A percentile compares a stretch with the other conserved stretches of the same genome.
These are phyloP conservation scores for Moniliophthora roreri DNA, from an alignment of 1,284 basidiomycete species.

Conservation along the genomic window DNA sequence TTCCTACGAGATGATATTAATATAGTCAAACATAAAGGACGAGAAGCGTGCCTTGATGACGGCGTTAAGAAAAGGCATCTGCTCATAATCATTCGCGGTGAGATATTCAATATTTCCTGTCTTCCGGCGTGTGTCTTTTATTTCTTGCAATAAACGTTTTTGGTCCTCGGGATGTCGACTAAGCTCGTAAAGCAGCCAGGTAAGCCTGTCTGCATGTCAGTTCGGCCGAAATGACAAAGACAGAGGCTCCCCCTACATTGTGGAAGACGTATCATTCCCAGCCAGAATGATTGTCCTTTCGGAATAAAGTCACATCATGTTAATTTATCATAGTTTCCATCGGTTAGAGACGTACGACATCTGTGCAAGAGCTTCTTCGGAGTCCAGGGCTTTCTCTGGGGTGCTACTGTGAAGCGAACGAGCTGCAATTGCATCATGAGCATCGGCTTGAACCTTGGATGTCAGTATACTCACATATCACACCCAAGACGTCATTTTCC, in stretches of 20 bases:
- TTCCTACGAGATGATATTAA: slow-evolving; percentile 13
- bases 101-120: slow-evolving; percentile 17
- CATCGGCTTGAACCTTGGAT: not conserved
- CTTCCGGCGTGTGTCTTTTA: slow-evolving; percentile 17
- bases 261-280: not conserved
- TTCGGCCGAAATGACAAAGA: not conserved
- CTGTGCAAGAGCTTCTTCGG: not conserved
- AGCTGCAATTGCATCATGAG: not conserved
- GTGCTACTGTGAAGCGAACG: not conserved
- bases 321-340: not conserved
- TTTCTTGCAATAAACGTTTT: slow-evolving; percentile 23
- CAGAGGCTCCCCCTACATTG: not conserved
- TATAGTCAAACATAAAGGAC: not conserved
- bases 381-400: not conserved
- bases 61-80: slow-evolving; percentile 23
- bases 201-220: not conserved
- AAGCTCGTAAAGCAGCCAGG: slow-evolving; percentile 18
- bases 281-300: not conserved
- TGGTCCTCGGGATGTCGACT: slow-evolving; percentile 23
- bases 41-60: slow-evolving; percentile 21
- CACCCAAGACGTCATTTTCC: not conserved
- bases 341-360: slow-evolving; percentile 3
- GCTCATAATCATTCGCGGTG: slow-evolving; percentile 27
- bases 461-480: not conserved
- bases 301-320: no score